Conservation (phyloP, 164 flowering plant species). For the Hamamelis virginiana region DNA sequence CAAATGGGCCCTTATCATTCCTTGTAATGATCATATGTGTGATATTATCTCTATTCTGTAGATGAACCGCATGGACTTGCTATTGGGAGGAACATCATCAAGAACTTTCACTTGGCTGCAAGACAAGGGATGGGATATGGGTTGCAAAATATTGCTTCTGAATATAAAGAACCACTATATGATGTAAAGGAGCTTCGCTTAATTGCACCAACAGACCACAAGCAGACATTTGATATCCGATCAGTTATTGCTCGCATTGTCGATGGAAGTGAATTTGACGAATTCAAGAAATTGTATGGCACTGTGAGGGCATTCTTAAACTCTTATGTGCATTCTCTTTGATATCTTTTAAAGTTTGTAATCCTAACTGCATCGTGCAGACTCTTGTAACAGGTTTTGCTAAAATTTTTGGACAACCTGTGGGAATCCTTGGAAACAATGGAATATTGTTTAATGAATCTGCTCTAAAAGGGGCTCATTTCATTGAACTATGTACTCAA, state of each 20-base stretch:
- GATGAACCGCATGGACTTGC: constrained; percentile 95
- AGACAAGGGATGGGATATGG: constrained; percentile 29
- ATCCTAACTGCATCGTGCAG: constrained; percentile 42
- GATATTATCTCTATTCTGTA: constrained; percentile 25
- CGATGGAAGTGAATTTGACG: constrained; percentile 98
- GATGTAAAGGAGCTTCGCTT: constrained; percentile 82
- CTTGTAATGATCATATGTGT: background rate
- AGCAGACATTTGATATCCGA: constrained; percentile 87
- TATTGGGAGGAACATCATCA: constrained; percentile 85
- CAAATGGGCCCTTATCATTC: too few species aligned
- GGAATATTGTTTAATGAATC: constrained; percentile 94
- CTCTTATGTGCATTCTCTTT: background rate
- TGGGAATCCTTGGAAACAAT: constrained; percentile 95
- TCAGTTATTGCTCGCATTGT: constrained; percentile 87
- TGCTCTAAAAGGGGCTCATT: constrained; percentile 96
- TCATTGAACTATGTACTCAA: constrained; percentile 88
- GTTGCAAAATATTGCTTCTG: constrained; percentile 24
- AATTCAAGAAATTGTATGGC: constrained; percentile 99
- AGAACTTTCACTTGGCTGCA: constrained; percentile 91
- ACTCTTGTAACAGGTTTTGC: constrained; percentile 98
- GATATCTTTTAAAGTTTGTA: background rate
- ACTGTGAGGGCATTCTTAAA: constrained; percentile 65
- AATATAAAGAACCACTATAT: constrained; percentile 76
- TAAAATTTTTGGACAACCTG: constrained; percentile 80
- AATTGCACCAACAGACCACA: constrained; percentile 86